A percentile compares a stretch with the other conserved stretches of the same genome.
Conservation (phyloP, 768 basidiomycete species). For the Boletus fagicola region DNA sequence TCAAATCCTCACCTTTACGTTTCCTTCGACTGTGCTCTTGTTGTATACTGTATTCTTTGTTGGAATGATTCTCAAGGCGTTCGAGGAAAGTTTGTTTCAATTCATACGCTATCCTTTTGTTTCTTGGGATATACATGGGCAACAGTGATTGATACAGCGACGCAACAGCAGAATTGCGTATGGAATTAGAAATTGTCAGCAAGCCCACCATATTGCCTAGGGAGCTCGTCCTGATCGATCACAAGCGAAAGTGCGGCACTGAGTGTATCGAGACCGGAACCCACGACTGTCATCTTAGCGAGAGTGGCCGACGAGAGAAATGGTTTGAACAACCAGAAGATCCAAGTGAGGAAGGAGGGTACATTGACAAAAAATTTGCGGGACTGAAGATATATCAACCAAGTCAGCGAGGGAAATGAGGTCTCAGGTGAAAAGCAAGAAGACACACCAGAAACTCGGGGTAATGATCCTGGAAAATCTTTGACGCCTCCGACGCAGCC, state of each 20-base stretch:
- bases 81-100: not conserved
- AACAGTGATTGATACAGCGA: not conserved
- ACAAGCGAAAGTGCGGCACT: constrained; percentile 56
- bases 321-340: constrained; percentile 83
- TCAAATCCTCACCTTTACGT: not conserved
- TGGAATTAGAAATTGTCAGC: constrained; percentile 48
- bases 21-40: not conserved
- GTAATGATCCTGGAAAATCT: constrained; percentile 74
- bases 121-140: not conserved
- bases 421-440: constrained; percentile 14
- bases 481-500: constrained; percentile 71
- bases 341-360: constrained; percentile 71
- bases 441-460: constrained; percentile 66
- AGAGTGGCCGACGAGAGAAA: constrained; percentile 69
- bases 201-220: constrained; percentile 68
- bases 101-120: not conserved
- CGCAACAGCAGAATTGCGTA: not conserved
- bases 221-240: constrained; percentile 58
- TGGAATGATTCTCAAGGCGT: not conserved
- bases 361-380: constrained; percentile 84
- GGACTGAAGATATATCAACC: constrained; percentile 38
- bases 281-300: constrained; percentile 79
- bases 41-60: not conserved
- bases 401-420: not conserved
- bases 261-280: constrained; percentile 57